These are phyloP conservation scores for Aspergillus calidoustus DNA, from an alignment of 2,329 filamentous ascomycete species.

Conservation along the genomic window DNA sequence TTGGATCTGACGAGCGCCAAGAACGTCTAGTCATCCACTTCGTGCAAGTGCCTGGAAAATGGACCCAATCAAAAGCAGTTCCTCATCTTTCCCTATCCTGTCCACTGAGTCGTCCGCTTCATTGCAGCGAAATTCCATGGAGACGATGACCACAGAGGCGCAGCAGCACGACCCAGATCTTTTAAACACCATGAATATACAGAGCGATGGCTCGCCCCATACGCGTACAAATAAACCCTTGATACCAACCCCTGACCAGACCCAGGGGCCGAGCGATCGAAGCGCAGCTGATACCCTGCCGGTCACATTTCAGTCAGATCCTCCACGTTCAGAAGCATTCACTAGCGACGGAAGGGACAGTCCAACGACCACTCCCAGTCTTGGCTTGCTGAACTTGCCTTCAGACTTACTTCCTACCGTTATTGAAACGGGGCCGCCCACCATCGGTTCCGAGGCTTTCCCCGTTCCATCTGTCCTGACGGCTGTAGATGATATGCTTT, in stretches of 20 bases:
- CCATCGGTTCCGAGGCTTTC: conserved; percentile 6
- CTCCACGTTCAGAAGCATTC: conserved; percentile 2
- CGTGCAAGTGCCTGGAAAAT: neutral
- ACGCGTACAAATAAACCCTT: conserved; percentile 3
- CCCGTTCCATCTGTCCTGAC: conserved; percentile 5
- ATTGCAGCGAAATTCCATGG: neutral
- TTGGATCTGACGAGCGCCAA: neutral
- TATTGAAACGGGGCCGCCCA: conserved; percentile 2
- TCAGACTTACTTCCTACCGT: conserved; percentile 4
- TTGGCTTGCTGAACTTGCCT: conserved; percentile 4
- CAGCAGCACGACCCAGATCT: conserved; percentile 10
- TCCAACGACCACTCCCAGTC: neutral
- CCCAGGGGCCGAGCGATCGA: neutral
- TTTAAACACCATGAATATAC: conserved; percentile 1
- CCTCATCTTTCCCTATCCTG: conserved; percentile 1
- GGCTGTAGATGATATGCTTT: conserved; percentile 5
- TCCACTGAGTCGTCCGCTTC: neutral
- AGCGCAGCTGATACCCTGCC: conserved; percentile 2
- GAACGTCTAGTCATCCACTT: neutral
- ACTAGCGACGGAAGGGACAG: conserved; percentile 5
- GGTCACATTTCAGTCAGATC: conserved; percentile 4
- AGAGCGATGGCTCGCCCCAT: conserved; percentile 4
- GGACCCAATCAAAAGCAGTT: neutral
- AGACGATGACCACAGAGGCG: conserved; percentile 1
- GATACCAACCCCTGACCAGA: conserved; percentile 5